Evolutionary conservation across 768 basidiomycete species (phyloP).

Genomic region (Suillus bovinus): DNA sequence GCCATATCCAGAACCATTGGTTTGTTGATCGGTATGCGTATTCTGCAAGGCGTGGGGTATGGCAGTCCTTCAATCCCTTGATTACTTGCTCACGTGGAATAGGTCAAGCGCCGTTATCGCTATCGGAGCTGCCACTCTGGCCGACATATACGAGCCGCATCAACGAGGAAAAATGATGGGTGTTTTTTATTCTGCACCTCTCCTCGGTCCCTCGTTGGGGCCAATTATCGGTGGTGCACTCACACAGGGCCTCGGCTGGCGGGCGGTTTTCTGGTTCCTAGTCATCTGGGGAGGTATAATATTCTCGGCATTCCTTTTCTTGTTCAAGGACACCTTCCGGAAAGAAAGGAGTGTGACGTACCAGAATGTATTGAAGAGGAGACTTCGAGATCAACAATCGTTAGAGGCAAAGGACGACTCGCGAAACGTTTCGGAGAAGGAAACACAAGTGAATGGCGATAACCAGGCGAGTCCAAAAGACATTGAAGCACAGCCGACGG

Average conservation of each 20-base stretch:
- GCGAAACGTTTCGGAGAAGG: conserved; percentile 9
- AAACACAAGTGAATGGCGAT: conserved; percentile 1
- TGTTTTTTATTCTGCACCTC: conserved; percentile 77
- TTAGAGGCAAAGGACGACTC: conserved; percentile 21
- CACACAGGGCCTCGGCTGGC: conserved; percentile 72
- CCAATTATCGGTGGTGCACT: conserved; percentile 72
- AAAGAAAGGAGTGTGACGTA: conserved; percentile 81
- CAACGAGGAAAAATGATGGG: conserved; percentile 85
- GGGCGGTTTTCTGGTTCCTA: conserved; percentile 85
- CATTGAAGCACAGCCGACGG: conserved; percentile 18
- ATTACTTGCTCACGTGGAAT: background rate
- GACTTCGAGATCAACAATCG: conserved; percentile 29
- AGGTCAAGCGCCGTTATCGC: conserved; percentile 69
- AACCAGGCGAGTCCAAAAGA: conserved; percentile 18
- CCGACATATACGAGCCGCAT: conserved; percentile 77
- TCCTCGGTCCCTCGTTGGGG: conserved; percentile 68
- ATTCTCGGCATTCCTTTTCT: conserved; percentile 54
- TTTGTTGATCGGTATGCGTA: conserved; percentile 66
- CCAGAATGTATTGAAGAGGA: conserved; percentile 58
- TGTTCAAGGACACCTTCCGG: conserved; percentile 84
- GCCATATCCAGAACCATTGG: conserved; percentile 57
- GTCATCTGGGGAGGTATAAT: conserved; percentile 57
- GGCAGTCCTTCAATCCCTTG: conserved; percentile 9
- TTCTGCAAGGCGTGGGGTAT: conserved; percentile 63
- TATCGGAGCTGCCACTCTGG: conserved; percentile 76